Conservation (phyloP, 805 yeast genomes). For the Suhomyces vadensis region DNA sequence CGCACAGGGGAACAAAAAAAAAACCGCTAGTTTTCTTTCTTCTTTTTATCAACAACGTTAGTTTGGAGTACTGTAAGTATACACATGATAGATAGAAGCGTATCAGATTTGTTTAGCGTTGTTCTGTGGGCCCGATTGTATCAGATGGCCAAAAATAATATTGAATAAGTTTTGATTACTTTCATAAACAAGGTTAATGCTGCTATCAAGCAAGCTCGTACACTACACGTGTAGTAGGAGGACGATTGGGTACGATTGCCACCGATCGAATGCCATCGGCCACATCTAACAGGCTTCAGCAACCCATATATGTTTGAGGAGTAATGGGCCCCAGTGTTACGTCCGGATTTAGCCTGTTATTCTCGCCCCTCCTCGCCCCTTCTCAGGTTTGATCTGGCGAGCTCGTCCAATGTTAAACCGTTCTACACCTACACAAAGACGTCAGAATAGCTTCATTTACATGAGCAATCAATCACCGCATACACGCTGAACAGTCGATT, state of each 20-base stretch:
- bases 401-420: background rate
- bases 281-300: too few species aligned
- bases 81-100: background rate
- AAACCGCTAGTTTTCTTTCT: slow-evolving; percentile 5
- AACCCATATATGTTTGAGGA: background rate
- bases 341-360: background rate
- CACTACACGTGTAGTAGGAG: background rate
- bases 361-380: slow-evolving; percentile 4
- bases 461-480: background rate
- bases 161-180: background rate
- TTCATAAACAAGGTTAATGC: background rate
- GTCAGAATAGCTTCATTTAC: too few species aligned
- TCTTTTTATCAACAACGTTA: slow-evolving; percentile 7
- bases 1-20: slow-evolving; percentile 4
- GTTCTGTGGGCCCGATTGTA: background rate
- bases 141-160: background rate
- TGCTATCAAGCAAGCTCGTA: background rate
- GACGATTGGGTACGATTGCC: background rate
- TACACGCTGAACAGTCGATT: background rate
- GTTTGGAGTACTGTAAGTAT: slow-evolving; percentile 7
- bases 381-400: background rate
- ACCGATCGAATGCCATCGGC: background rate
- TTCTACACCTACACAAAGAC: background rate
- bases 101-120: background rate
- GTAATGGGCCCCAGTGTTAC: background rate